Evolutionary conservation across 176 grass and related monocot species (phyloP).

Genomic region (Ensete glaucum): DNA sequence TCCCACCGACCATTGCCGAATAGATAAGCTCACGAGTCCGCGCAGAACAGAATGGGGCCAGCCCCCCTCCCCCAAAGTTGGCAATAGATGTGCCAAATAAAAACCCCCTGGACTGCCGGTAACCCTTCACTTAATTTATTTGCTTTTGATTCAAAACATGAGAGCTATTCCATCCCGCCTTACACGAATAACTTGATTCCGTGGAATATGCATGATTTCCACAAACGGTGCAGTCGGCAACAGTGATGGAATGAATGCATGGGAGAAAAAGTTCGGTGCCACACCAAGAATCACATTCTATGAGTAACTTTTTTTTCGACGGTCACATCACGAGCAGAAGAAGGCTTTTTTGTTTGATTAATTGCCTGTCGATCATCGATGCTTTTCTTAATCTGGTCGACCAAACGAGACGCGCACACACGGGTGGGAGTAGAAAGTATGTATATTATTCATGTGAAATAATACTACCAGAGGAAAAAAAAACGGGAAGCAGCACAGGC

Average conservation of each 20-base stretch:
- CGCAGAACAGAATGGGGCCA: neutral
- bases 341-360: neutral
- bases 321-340: neutral
- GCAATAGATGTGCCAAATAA: neutral
- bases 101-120: neutral
- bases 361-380: neutral
- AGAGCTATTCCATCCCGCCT: neutral
- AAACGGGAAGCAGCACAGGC: neutral
- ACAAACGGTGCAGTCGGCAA: no score
- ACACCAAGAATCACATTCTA: no score
- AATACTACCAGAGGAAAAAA: neutral
- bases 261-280: no score
- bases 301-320: neutral
- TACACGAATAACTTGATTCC: neutral
- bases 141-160: neutral
- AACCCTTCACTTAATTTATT: neutral
- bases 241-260: no score
- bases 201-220: no score
- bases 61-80: neutral
- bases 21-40: neutral
- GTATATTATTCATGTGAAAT: conserved; percentile 1
- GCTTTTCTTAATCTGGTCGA: neutral
- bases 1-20: neutral
- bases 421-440: neutral
- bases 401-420: neutral